Evolutionary conservation across 441 rosid genomes (phyloP).

Genomic region (Melastoma candidum): DNA sequence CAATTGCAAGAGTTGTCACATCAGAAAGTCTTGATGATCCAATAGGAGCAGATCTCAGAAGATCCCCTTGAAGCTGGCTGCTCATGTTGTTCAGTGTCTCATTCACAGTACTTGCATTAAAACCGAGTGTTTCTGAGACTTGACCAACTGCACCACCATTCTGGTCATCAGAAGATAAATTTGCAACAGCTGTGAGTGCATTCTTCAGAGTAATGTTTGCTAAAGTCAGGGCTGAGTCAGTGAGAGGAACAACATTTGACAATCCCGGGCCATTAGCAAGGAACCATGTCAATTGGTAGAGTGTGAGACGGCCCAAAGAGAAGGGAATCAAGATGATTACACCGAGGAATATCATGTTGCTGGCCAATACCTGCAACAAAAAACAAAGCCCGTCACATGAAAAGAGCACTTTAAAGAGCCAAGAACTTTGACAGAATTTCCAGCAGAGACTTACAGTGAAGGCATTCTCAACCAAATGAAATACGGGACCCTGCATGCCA

Average conservation of each 20-base stretch:
- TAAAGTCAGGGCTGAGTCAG: slow-evolving; percentile 58
- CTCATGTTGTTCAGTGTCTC: slow-evolving; percentile 50
- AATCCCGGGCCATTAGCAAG: slow-evolving; percentile 69
- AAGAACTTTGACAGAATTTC: too few relatives aligned
- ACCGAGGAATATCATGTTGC: slow-evolving; percentile 99
- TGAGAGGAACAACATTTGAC: slow-evolving; percentile 54
- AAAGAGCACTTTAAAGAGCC: not conserved
- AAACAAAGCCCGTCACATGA: slow-evolving; percentile 6
- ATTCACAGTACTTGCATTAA: slow-evolving; percentile 47
- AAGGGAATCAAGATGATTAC: slow-evolving; percentile 89
- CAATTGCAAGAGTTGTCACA: slow-evolving; percentile 90
- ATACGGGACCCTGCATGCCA: slow-evolving; percentile 99
- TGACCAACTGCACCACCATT: slow-evolving; percentile 47
- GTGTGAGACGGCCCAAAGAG: slow-evolving; percentile 71
- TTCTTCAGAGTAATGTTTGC: slow-evolving; percentile 67
- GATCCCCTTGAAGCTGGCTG: slow-evolving; percentile 41
- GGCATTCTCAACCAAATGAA: slow-evolving; percentile 99
- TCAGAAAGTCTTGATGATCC: slow-evolving; percentile 86
- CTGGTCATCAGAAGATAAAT: slow-evolving; percentile 68
- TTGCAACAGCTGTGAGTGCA: slow-evolving; percentile 62
- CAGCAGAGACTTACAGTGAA: slow-evolving; percentile 65
- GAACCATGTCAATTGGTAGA: slow-evolving; percentile 66
- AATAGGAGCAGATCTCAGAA: slow-evolving; percentile 46
- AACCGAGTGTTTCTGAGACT: slow-evolving; percentile 54
- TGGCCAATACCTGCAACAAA: slow-evolving; percentile 76